Evolutionary conservation across 2,329 filamentous ascomycete species (phyloP).

Genomic region (Microascus cirrosus): DNA sequence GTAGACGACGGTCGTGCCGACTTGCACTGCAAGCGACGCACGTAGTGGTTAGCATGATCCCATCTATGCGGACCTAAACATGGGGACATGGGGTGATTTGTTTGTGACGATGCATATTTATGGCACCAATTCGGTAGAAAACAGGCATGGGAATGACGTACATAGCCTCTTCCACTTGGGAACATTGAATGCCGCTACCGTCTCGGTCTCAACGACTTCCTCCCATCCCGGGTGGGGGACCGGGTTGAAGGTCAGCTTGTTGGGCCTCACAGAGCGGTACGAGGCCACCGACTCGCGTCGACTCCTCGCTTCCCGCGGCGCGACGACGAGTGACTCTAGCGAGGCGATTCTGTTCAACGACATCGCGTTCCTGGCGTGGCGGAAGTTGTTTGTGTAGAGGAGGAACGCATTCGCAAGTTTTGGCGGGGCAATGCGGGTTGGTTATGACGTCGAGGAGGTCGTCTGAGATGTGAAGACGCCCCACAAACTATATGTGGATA

Average conservation of each 20-base stretch:
- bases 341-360: slow-evolving; percentile 41
- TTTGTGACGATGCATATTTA: neutral
- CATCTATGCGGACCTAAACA: neutral
- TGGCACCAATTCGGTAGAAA: neutral
- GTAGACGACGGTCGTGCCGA: slow-evolving; percentile 24
- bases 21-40: slow-evolving; percentile 18
- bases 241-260: slow-evolving; percentile 42
- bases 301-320: slow-evolving; percentile 21
- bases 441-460: neutral
- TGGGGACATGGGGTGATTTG: neutral
- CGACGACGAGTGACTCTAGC: slow-evolving; percentile 37
- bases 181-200: slow-evolving; percentile 40
- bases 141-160: slow-evolving; percentile 18
- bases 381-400: neutral
- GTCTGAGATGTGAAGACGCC: neutral
- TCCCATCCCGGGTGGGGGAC: slow-evolving; percentile 39
- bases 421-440: slow-evolving; percentile 4
- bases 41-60: neutral
- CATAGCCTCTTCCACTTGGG: slow-evolving; percentile 41
- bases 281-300: slow-evolving; percentile 33
- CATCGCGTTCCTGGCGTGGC: slow-evolving; percentile 20
- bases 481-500: neutral
- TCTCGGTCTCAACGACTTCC: slow-evolving; percentile 28
- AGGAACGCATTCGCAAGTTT: neutral
- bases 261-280: slow-evolving; percentile 21